phyloP scores from a whole-genome alignment of 163 green algal genomes.

The Volvox carteri region DNA sequence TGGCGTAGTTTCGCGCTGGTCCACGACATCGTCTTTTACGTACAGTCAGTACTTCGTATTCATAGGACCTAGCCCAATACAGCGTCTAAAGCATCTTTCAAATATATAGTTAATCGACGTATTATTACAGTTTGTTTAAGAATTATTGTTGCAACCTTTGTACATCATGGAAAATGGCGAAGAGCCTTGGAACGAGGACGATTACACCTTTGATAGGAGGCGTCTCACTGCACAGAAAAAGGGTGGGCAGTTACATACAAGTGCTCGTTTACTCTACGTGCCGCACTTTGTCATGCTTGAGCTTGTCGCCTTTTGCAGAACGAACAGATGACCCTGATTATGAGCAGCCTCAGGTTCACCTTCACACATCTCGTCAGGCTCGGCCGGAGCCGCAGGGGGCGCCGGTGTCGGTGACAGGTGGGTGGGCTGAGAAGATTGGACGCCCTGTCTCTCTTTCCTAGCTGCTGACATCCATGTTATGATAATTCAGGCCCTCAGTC shows the following conservation, averaged over 20 bases:
- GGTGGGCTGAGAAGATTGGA: not conserved
- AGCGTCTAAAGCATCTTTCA: too few relatives aligned
- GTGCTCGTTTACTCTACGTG: not conserved
- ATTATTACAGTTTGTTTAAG: not conserved
- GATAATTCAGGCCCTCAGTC: not conserved
- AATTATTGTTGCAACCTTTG: too few relatives aligned
- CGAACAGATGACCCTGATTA: slow-evolving; percentile 31
- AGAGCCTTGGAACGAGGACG: slow-evolving; percentile 8
- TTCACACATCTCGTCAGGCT: not conserved
- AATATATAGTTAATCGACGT: not conserved
- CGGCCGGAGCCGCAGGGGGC: not conserved
- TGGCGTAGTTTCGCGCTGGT: too few relatives aligned
- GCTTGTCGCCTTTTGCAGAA: not conserved
- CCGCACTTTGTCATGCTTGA: not conserved
- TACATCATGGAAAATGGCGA: slow-evolving; percentile 15
- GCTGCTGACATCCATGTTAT: not conserved
- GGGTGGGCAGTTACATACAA: not conserved
- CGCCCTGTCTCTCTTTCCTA: not conserved
- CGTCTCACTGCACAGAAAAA: slow-evolving; percentile 26
- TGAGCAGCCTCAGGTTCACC: slow-evolving; percentile 12
- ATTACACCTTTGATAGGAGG: slow-evolving; percentile 29
- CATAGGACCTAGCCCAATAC: too few relatives aligned
- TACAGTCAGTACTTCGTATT: slow-evolving; percentile 1
- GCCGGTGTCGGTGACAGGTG: slow-evolving; percentile 22
- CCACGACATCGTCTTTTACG: not conserved